Evolutionary conservation across 441 rosid genomes (phyloP).

Genomic region (Macaranga tanarius): DNA sequence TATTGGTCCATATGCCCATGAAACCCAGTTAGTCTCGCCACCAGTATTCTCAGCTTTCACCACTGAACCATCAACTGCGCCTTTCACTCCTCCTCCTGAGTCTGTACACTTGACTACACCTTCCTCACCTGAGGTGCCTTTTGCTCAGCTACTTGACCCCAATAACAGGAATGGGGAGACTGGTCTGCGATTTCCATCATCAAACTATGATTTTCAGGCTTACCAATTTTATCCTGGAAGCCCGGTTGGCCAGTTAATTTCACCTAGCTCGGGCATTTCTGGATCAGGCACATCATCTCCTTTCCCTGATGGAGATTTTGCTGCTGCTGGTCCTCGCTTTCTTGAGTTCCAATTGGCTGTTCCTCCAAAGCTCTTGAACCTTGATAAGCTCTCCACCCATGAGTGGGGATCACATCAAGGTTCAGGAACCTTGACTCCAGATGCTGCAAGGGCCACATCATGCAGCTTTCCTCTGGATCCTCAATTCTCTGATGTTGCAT

Average conservation of each 20-base stretch:
- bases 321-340: slow-evolving; percentile 39
- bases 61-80: slow-evolving; percentile 96
- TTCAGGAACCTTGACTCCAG: slow-evolving; percentile 54
- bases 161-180: slow-evolving; percentile 35
- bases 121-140: slow-evolving; percentile 95
- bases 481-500: slow-evolving; percentile 31
- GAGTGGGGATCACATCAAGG: slow-evolving; percentile 45
- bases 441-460: slow-evolving; percentile 39
- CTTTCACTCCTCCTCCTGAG: slow-evolving; percentile 85
- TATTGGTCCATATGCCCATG: slow-evolving; percentile 90
- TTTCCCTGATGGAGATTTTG: slow-evolving; percentile 67
- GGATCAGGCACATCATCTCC: slow-evolving; percentile 91
- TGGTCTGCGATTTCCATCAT: slow-evolving; percentile 45
- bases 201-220: slow-evolving; percentile 69
- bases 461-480: slow-evolving; percentile 33
- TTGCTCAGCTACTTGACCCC: slow-evolving; percentile 77
- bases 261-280: slow-evolving; percentile 86
- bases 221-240: slow-evolving; percentile 94
- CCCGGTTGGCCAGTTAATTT: slow-evolving; percentile 83
- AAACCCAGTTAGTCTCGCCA: slow-evolving; percentile 88
- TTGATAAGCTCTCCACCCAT: slow-evolving; percentile 41
- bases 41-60: slow-evolving; percentile 87
- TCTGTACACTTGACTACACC: slow-evolving; percentile 81
- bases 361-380: slow-evolving; percentile 66
- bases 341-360: slow-evolving; percentile 53